Percentiles rank a stretch among this genome's conserved stretches.
Conservation (phyloP, 1,139 yeast genomes). For the Candida sp. region DNA sequence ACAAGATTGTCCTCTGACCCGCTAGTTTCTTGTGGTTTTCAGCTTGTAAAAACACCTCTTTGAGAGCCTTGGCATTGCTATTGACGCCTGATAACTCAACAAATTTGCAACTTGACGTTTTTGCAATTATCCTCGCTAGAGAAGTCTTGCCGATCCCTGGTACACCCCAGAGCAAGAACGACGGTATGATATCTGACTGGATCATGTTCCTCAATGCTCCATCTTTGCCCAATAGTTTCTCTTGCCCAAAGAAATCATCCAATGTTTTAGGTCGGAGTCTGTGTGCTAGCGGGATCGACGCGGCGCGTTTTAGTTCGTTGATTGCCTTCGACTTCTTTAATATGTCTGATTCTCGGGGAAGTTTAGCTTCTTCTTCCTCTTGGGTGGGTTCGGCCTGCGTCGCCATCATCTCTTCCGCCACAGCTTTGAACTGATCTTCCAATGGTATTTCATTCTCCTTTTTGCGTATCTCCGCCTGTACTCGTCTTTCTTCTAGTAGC, state of each 20-base stretch:
- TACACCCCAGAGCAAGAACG: slow-evolving; percentile 93
- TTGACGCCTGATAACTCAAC: slow-evolving; percentile 90
- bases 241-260: slow-evolving; percentile 87
- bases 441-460: slow-evolving; percentile 12
- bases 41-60: slow-evolving; percentile 76
- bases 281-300: slow-evolving; percentile 82
- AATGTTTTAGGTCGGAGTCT: slow-evolving; percentile 75
- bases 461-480: slow-evolving; percentile 18
- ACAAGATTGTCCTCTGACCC: slow-evolving; percentile 74
- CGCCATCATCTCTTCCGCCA: neutral
- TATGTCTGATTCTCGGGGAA: slow-evolving; percentile 13
- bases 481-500: slow-evolving; percentile 35
- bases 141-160: slow-evolving; percentile 98
- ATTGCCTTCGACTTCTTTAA: slow-evolving; percentile 18
- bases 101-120: slow-evolving; percentile 57
- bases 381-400: slow-evolving; percentile 4
- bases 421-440: slow-evolving; percentile 11
- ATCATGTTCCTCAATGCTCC: slow-evolving; percentile 79
- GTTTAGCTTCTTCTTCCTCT: neutral
- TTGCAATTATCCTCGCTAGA: slow-evolving; percentile 61
- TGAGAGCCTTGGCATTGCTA: slow-evolving; percentile 71
- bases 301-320: slow-evolving; percentile 43
- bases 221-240: slow-evolving; percentile 72
- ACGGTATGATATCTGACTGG: slow-evolving; percentile 67
- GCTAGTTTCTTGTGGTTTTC: slow-evolving; percentile 68